phyloP scores from a whole-genome alignment of 768 basidiomycete genomes.

The Rhodotorula paludigena region DNA sequence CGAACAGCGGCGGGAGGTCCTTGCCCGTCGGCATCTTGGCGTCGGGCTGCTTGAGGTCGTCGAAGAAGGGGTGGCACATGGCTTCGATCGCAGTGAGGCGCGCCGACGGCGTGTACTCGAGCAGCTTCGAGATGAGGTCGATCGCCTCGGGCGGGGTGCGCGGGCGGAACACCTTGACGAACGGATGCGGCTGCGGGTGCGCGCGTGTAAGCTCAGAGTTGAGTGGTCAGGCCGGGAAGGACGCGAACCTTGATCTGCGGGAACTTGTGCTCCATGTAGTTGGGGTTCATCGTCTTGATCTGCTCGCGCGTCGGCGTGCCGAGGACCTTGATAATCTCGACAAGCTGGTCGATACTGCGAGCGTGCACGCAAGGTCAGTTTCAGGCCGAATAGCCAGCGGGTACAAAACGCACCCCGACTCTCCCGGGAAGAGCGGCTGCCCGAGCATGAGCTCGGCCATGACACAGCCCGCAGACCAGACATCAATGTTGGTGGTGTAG shows the following conservation, averaged over 20 bases:
- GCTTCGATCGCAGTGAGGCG: slow-evolving; percentile 77
- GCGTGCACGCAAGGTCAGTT: neutral
- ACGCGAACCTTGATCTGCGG: slow-evolving; percentile 87
- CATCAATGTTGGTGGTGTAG: slow-evolving; percentile 99
- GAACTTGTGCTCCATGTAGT: slow-evolving; percentile 99
- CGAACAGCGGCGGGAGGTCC: slow-evolving; percentile 87
- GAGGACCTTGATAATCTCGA: slow-evolving; percentile 99
- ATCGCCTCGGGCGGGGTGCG: slow-evolving; percentile 95
- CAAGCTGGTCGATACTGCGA: slow-evolving; percentile 95
- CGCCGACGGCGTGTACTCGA: slow-evolving; percentile 96
- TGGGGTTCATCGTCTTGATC: slow-evolving; percentile 99
- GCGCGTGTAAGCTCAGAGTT: neutral
- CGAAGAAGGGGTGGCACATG: slow-evolving; percentile 71
- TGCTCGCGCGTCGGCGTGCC: slow-evolving; percentile 97
- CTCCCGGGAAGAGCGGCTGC: slow-evolving; percentile 97
- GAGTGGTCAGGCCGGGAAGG: neutral
- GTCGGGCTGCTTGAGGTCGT: slow-evolving; percentile 84
- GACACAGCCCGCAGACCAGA: slow-evolving; percentile 99
- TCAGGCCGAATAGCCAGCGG: no score
- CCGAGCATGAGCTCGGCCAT: slow-evolving; percentile 99
- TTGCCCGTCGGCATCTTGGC: slow-evolving; percentile 95
- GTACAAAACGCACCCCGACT: slow-evolving; percentile 48
- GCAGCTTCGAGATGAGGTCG: slow-evolving; percentile 84
- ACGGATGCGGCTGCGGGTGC: slow-evolving; percentile 32
- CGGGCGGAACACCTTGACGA: slow-evolving; percentile 84